Base-by-base conservation (phyloP, 2,329 filamentous ascomycete genomes). In the Alternaria sp. region DNA sequence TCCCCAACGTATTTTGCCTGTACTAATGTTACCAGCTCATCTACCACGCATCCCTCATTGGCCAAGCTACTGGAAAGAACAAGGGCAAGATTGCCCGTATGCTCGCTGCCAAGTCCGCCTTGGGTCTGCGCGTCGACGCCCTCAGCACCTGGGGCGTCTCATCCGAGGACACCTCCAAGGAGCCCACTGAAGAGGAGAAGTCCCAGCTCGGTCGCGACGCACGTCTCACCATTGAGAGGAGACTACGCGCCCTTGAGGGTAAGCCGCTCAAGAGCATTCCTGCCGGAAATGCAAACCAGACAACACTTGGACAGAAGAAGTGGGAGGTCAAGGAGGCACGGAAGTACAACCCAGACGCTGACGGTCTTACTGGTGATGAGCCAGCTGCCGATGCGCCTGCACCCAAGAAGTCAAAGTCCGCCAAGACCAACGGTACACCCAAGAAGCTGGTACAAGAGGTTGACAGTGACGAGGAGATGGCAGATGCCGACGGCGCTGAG, bases 31-130 rank as follows among this genome's bases (percentile, higher is more conserved):
- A 7, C 4, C 41, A 75, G 54, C 87, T 99, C 46, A 96, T 99
- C 67, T 96, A 80, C 67, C 78, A 80, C 65, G 78, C 78, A 16
- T 80, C 78, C 28, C 88, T 99, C 43, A 95, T 99, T 63, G 95
- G 95, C 44, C 95, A 99, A 83, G 95, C 95, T 30, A 96, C 92
- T 20, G 95, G 95, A 74, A 94, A 93, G 85, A 98, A 98, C 86
- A 99, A 99, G 89, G 95, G 95, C 73, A 99, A 99, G 86, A 97
- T 99, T 76, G 95, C 95, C 42, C 92, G 95, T 86, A 93, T 97
- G 85, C 87, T 99, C 63, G 91, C 95, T 49, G 91, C 94, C 70
- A 98, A 98, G 86, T 89, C 94, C 47, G 93, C 95, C 26, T 88
- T 99, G 51, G 94, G 94, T 85, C 85, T 97, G 49, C 93, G 95